Conservation (phyloP, 768 basidiomycete species). For the Russula virescens region DNA sequence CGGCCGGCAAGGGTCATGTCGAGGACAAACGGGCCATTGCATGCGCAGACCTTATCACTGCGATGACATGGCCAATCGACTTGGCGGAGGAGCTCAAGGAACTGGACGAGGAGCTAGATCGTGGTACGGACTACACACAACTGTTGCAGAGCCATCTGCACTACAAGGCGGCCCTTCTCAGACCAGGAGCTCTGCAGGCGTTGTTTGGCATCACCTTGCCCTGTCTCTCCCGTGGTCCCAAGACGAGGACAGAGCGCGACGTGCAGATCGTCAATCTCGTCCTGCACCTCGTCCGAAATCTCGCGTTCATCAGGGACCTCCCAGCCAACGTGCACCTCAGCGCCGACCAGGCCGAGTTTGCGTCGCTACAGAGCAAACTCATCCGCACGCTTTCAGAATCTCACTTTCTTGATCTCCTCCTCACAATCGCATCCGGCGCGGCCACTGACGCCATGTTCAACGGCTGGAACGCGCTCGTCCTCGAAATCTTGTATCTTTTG, state of each 20-base stretch:
- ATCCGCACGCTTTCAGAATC: constrained; percentile 66
- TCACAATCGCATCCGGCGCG: constrained; percentile 80
- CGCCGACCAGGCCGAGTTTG: constrained; percentile 73
- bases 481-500: constrained; percentile 91
- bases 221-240: constrained; percentile 60
- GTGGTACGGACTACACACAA: constrained; percentile 83
- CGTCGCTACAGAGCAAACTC: constrained; percentile 71
- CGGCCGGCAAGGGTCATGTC: constrained; percentile 68
- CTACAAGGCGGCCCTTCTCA: constrained; percentile 81
- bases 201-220: constrained; percentile 74
- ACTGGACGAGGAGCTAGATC: constrained; percentile 75
- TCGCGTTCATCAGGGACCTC: constrained; percentile 89
- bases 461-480: constrained; percentile 79
- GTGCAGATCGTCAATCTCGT: constrained; percentile 83
- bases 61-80: constrained; percentile 99
- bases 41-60: constrained; percentile 85
- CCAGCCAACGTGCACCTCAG: constrained; percentile 65
- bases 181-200: constrained; percentile 61
- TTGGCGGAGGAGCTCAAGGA: constrained; percentile 92
- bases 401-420: constrained; percentile 67
- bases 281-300: constrained; percentile 85
- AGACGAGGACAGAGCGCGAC: constrained; percentile 74
- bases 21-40: constrained; percentile 81
- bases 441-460: constrained; percentile 74
- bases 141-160: constrained; percentile 73